Evolutionary conservation across 2,329 filamentous ascomycete genomes (phyloP).

Genomic region (Knufia petricola): DNA sequence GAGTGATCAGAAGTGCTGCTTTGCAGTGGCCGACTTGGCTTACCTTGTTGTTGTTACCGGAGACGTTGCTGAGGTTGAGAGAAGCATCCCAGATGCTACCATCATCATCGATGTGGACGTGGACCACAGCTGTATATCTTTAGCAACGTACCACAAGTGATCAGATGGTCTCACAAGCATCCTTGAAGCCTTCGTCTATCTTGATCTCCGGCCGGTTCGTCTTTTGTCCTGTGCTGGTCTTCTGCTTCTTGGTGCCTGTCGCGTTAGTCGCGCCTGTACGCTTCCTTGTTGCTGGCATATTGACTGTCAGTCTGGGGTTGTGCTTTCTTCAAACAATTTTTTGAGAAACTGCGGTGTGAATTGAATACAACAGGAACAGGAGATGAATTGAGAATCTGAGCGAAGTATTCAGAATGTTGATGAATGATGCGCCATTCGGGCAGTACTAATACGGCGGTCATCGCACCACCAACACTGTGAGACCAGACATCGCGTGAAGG

Average conservation of each 20-base stretch:
- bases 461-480: background rate
- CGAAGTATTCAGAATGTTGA: too few relatives aligned
- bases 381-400: background rate
- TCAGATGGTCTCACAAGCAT: background rate
- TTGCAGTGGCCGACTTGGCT: slow-evolving; percentile 42
- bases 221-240: background rate
- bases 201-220: slow-evolving; percentile 3
- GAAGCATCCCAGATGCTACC: slow-evolving; percentile 67
- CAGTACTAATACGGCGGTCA: background rate
- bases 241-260: slow-evolving; percentile 6
- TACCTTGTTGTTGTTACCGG: slow-evolving; percentile 39
- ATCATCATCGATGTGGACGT: slow-evolving; percentile 56
- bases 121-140: slow-evolving; percentile 30
- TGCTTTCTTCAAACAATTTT: too few relatives aligned
- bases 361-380: too few relatives aligned
- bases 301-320: too few relatives aligned
- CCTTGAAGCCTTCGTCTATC: slow-evolving; percentile 8
- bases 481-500: too few relatives aligned
- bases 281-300: slow-evolving; percentile 7
- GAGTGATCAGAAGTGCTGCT: background rate
- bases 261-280: slow-evolving; percentile 1
- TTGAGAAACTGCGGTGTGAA: too few relatives aligned
- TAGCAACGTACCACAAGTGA: slow-evolving; percentile 10
- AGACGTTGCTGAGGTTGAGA: slow-evolving; percentile 64
- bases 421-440: background rate